Base-by-base conservation (phyloP, 371 early-diverging fungal genomes). In the Batkoa obscura region DNA sequence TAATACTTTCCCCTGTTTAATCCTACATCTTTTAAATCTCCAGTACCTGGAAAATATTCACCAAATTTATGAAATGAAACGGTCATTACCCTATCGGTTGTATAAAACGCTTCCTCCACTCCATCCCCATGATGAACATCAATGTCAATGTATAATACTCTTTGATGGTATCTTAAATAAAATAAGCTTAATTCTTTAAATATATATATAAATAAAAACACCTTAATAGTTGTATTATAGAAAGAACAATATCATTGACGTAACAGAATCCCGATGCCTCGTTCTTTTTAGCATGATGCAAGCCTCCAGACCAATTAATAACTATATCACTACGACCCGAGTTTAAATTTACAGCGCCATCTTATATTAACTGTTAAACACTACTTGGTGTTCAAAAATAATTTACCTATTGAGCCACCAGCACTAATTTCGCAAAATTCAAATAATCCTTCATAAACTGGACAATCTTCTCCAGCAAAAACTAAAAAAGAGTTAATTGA, bases 51-150 rank as follows among this genome's bases (percentile, higher is more conserved):
- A 61, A 99, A 99, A 63, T 86, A 99, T 55, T 94, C 90, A 43
- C 99, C 99, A 70, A 87, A 96, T 69, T 97, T 97, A 69, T 99
- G 99, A 68, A 99, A 98, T 35, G 90, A 89, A 13, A 89, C 86
- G 0, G 99, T 95, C 94, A 98, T 93, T 41, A 99, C 99, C 50
- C 99, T 80, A 65, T 99, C 98, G 3, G 98, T 93, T 9, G 88
- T 86, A 66, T 95, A 98, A 70, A 99, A 99, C 1, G 99, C 99
- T 69, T 99, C 99, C 67, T 94, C 90, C 33, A 99, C 99, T 41
- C 99, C 99, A 66, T 99, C 99, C 6, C 99, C 99, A 67, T 99
- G 99, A 68, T 99, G 99, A 34, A 98, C 87, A 64, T 99, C 99
- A 63, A 97, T 98, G 68, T 99, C 99, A 61, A 99, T 83, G 72